phyloP scores from a whole-genome alignment of 176 grass and related monocot species.

The Juncus inflexus region DNA sequence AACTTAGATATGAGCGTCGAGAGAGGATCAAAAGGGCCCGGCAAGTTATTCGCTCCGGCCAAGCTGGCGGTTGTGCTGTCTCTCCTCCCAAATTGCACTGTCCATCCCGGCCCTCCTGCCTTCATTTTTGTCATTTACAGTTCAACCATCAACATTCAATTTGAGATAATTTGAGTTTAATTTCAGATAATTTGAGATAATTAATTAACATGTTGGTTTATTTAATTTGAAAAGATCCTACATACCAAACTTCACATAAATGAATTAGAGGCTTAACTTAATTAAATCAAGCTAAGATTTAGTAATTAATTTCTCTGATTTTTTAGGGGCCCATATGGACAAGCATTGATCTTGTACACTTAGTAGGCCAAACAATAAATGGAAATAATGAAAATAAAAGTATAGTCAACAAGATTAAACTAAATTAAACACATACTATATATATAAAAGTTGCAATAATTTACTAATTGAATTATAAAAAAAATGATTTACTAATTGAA shows the following conservation, averaged over 20 bases:
- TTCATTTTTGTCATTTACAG: conserved; percentile 3
- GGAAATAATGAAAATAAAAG: too few species aligned
- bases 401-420: too few species aligned
- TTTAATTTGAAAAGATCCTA: too few species aligned
- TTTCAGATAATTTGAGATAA: too few species aligned
- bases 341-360: too few species aligned
- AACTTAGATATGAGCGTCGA: conserved; percentile 26
- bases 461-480: neutral
- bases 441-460: conserved; percentile 24
- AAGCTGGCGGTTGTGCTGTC: conserved; percentile 36
- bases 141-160: neutral
- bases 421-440: neutral
- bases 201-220: too few species aligned
- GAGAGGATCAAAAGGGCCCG: conserved; percentile 34
- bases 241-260: too few species aligned
- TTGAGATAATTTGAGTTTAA: neutral
- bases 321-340: too few species aligned
- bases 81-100: conserved; percentile 44
- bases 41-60: conserved; percentile 18
- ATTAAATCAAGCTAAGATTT: too few species aligned
- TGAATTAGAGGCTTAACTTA: too few species aligned
- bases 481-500: conserved; percentile 34
- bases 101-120: conserved; percentile 58
- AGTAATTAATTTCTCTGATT: too few species aligned
- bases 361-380: too few species aligned